Percentiles rank a stretch among this genome's conserved stretches.
Evolutionary conservation across 2,329 filamentous ascomycete species (phyloP).

Genomic region (Aspergillus transmontanensis): DNA sequence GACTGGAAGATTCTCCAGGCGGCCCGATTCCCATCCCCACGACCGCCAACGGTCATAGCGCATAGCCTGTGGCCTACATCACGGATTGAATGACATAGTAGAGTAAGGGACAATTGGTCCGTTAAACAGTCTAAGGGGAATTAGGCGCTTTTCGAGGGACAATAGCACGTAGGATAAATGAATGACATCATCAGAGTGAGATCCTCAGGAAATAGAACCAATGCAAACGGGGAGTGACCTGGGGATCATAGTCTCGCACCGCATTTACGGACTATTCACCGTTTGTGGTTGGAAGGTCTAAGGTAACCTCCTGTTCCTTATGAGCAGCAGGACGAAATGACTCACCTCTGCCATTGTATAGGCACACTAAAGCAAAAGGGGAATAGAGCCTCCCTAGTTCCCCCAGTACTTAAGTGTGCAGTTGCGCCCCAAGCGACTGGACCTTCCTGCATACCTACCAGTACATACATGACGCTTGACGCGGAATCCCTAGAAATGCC

Average conservation of each 20-base stretch:
- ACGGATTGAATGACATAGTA: neutral
- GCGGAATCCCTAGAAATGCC: neutral
- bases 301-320: no score
- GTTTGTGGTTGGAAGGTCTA: no score
- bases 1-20: slow-evolving; percentile 68
- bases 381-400: no score
- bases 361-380: no score
- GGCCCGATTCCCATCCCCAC: slow-evolving; percentile 62
- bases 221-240: no score
- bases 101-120: neutral
- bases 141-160: no score
- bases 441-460: neutral
- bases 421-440: neutral
- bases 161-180: neutral
- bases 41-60: neutral
- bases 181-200: neutral
- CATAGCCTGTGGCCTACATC: neutral
- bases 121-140: no score
- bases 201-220: no score
- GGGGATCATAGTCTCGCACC: no score
- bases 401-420: neutral
- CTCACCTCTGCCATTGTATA: no score
- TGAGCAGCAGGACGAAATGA: no score
- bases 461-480: neutral
- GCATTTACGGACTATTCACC: no score